Evolutionary conservation across 2,329 filamentous ascomycete species (phyloP).

Genomic region (Alternaria sp.): DNA sequence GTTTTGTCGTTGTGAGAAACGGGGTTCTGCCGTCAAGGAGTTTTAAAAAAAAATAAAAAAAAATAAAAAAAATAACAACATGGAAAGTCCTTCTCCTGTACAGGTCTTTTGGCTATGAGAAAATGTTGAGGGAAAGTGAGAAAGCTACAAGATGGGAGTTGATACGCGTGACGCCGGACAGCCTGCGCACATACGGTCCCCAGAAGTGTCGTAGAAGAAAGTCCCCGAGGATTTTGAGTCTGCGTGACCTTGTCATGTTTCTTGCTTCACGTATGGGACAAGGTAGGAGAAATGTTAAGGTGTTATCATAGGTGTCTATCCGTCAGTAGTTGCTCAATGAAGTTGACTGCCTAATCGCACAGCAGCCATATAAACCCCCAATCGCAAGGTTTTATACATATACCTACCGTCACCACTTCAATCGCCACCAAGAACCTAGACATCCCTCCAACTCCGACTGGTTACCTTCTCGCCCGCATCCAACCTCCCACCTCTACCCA

Average conservation of each 20-base stretch:
- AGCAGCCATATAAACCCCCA: background rate
- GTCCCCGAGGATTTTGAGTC: background rate
- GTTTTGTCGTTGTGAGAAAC: too few relatives aligned
- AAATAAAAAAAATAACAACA: too few relatives aligned
- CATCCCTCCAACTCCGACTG: conserved; percentile 21
- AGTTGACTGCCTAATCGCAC: background rate
- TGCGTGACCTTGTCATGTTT: background rate
- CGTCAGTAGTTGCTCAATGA: background rate
- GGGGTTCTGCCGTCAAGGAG: too few relatives aligned
- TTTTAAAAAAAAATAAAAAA: too few relatives aligned
- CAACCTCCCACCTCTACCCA: conserved; percentile 2
- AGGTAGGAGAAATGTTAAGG: background rate
- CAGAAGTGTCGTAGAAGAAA: background rate
- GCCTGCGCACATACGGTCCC: background rate
- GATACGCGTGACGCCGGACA: background rate
- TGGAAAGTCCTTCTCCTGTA: too few relatives aligned
- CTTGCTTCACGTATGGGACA: background rate
- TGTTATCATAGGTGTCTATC: conserved; percentile 2
- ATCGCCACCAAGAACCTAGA: conserved; percentile 1
- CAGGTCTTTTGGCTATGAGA: background rate
- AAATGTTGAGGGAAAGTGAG: background rate
- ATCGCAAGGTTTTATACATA: background rate
- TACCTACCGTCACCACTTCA: too few relatives aligned
- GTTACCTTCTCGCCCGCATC: conserved; percentile 9
- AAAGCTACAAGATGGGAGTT: background rate